Evolutionary conservation across 2,329 filamentous ascomycete genomes (phyloP), one percentile per base, ranked within the genome.

Genomic region (Aureobasidium sp.): DNA sequence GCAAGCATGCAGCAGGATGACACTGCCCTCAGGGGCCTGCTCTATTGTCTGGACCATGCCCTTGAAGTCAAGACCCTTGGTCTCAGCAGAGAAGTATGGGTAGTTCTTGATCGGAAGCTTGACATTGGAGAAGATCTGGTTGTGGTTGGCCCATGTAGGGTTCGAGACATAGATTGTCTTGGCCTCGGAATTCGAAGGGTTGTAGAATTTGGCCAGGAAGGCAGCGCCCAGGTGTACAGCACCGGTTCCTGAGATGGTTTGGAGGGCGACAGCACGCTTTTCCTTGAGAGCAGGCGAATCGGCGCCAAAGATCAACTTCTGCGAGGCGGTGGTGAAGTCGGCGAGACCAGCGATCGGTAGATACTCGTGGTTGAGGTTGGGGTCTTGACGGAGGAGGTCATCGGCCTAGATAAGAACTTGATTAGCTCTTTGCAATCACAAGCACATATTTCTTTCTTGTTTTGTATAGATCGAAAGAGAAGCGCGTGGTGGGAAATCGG

Each of bases 61-160:
- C 64, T 89, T 86, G 71, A 96, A 92, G 77, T 97, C 92, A 59
- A 99, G 87, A 55, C 91, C 92, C 74, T 91, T 92, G 67, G 92
- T 96, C 73, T 89, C 75, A 74, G 90, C 86, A 75, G 87, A 87
- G 80, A 96, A 99, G 82, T 99, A 99, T 55, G 93, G 94, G 79
- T 99, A 99, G 67, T 85, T 85, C 68, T 87, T 87, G 70, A 91
- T 84, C 37, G 85, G 79, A 34, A 97, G 81, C 69, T 84, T 82
- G 72, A 97, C 92, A 73, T 97, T 97, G 77, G 82, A 84, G 81
- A 99, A 96, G 82, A 99, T 97, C 77, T 97, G 94, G 80, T 95
- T 87, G 85, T 99, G 94, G 81, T 99, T 99, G 69, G 89, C 92
- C 94, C 94, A 99, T 65, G 94, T 99, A 59, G 94, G 94, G 76